phyloP scores from a whole-genome alignment of 352 stramenopile species.

The Elongisporangium anandrum region DNA sequence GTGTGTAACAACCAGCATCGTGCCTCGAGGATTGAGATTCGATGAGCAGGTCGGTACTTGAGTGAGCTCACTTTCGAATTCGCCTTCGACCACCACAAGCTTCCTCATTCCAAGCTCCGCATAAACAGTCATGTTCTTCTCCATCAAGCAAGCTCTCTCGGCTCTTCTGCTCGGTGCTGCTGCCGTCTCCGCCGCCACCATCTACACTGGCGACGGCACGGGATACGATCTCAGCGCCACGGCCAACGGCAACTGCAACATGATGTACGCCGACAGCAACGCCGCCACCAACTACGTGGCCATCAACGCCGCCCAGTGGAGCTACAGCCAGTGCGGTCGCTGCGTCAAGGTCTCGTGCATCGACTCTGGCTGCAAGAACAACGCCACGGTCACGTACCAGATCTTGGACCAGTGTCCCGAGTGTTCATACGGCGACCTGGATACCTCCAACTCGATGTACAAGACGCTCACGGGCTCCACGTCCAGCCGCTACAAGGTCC shows the following conservation, averaged over 20 bases:
- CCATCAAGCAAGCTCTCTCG: too few species aligned
- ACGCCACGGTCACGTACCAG: constrained; percentile 40
- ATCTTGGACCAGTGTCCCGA: constrained; percentile 73
- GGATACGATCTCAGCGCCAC: constrained; percentile 34
- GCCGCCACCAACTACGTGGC: constrained; percentile 55
- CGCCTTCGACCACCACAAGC: too few species aligned
- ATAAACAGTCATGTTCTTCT: too few species aligned
- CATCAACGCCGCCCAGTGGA: constrained; percentile 65
- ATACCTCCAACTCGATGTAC: constrained; percentile 9
- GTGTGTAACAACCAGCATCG: too few species aligned
- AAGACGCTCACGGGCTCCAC: constrained; percentile 48
- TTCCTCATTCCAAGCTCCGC: too few species aligned
- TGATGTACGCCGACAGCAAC: constrained; percentile 33
- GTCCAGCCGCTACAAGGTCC: constrained; percentile 42
- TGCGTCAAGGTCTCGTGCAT: constrained; percentile 60
- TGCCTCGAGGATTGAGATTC: too few species aligned
- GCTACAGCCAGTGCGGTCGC: constrained; percentile 53
- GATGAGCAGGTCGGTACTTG: too few species aligned
- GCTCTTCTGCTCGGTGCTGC: too few species aligned
- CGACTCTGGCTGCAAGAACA: constrained; percentile 39
- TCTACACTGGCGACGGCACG: constrained; percentile 39
- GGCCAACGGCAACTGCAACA: constrained; percentile 42
- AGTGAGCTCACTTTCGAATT: too few species aligned
- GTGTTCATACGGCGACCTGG: constrained; percentile 52
- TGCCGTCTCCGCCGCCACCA: constrained; percentile 24